These are phyloP conservation scores for Rhynchospora tenuis DNA, from an alignment of 176 grass and related monocot genomes.

Conservation along the genomic window DNA sequence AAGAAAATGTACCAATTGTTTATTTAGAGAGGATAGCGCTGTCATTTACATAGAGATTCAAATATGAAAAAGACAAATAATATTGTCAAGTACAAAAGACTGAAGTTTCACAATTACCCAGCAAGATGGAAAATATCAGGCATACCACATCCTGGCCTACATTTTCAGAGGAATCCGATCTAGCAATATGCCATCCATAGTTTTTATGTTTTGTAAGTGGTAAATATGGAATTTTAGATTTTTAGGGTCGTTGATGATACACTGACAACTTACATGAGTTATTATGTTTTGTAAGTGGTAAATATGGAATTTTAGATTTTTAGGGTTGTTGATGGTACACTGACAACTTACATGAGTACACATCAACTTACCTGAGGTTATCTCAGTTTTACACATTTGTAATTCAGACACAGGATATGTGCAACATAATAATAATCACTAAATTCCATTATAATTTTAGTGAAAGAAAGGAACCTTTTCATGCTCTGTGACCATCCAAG, in stretches of 20 bases:
- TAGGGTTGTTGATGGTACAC: neutral
- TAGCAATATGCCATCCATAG: neutral
- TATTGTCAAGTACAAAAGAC: neutral
- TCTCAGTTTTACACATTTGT: neutral
- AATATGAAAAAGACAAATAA: neutral
- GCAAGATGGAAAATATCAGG: neutral
- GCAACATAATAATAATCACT: neutral
- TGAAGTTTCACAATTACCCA: neutral
- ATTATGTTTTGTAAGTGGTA: neutral
- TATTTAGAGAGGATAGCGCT: neutral
- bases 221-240: neutral
- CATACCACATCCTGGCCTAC: neutral
- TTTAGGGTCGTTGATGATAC: neutral
- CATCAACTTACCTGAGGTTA: neutral
- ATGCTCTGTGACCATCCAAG: constrained; percentile 75
- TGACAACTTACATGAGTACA: too few relatives aligned
- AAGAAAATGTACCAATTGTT: constrained; percentile 14
- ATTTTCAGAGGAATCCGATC: neutral
- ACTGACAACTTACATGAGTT: too few relatives aligned
- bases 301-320: neutral
- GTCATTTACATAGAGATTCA: neutral
- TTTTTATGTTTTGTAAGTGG: neutral
- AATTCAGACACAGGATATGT: neutral
- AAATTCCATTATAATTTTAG: neutral
- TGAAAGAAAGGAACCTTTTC: constrained; percentile 64